A percentile compares a stretch with the other conserved stretches of the same genome.
Conservation (phyloP, 192 early-diverging fungal genomes). For the Coemansia sp. region DNA sequence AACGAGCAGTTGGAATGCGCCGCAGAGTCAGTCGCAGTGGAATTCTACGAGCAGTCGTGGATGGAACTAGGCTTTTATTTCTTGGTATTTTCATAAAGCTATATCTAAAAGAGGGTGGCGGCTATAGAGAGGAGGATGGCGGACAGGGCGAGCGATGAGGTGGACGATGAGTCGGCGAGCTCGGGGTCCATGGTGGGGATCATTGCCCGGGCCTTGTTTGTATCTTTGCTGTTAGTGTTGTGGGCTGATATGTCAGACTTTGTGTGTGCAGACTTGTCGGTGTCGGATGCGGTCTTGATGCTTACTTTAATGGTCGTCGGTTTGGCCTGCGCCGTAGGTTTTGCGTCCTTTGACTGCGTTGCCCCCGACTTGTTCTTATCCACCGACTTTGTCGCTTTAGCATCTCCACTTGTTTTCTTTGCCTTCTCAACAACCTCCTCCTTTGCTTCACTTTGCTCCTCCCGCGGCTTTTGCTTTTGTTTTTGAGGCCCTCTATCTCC, state of each 20-base stretch:
- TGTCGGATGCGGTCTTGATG: background rate
- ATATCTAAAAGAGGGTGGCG: background rate
- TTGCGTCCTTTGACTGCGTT: background rate
- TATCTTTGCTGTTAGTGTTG: constrained; percentile 8
- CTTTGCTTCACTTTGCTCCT: constrained; percentile 5
- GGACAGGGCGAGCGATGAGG: background rate
- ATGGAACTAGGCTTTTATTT: constrained; percentile 27
- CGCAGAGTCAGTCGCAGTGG: constrained; percentile 11
- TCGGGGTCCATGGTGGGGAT: constrained; percentile 52
- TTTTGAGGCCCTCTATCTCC: constrained; percentile 7
- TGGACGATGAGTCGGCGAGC: constrained; percentile 22
- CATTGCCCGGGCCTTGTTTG: constrained; percentile 27
- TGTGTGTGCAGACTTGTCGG: background rate
- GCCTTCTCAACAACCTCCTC: constrained; percentile 10
- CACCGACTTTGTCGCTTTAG: background rate
- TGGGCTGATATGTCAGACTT: background rate
- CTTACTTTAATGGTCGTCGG: background rate
- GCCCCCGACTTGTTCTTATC: background rate
- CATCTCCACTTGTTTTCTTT: constrained; percentile 2
- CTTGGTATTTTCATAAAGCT: background rate
- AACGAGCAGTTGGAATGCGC: constrained; percentile 13
- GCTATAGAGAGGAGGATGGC: background rate
- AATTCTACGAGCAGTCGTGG: constrained; percentile 16
- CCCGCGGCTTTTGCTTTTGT: background rate
- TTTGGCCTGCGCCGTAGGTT: constrained; percentile 6